Base-by-base conservation (phyloP, 202 grass and related monocot species). In the Panicum hallii region DNA sequence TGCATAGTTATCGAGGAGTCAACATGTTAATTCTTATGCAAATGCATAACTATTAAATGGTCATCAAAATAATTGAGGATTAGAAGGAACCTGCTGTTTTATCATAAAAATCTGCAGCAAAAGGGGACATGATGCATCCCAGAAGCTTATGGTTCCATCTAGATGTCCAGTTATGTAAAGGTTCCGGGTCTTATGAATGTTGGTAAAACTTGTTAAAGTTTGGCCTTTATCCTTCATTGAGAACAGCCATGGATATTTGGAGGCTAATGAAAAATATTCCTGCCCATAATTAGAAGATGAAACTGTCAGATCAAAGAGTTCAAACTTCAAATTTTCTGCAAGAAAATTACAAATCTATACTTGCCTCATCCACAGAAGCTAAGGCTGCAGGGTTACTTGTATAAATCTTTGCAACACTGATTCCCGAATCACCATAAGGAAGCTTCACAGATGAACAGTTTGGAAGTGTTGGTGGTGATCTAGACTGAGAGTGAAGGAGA, bases 131-230 rank as follows among this genome's bases (percentile, higher is more conserved):
- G 93, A 96, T 82, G 91, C 91, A 91, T 99, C 91, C 97, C 97
- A 99, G 86, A 99, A 92, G 32, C 88, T 92, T 85, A 99, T 89
- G 60, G 90, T 86, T 91, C 97, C 97, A 85, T 99, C 93, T 79
- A 80, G 46, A 90, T 99, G 93, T 64, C 97, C 93, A 80, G 97
- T 93, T 80, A 99, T 86, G 85, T 90, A 92, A 17, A 99, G 86
- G 77, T 87, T 96, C 67, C 87, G 94, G 64, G 84, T 94, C 66
- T 93, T 97, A 55, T 79, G 81, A 58, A 99, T 84, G 82, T 92
- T 82, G 49, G 79, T 78, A 58, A 44, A 50, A 73, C 87, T 75
- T 83, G 93, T 28, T 63, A 78, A 22, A 77, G 52, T 93, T 63
- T 80, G 88, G 80, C 85, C 64, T 84, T 87, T 99, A 86, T 96